phyloP scores from a whole-genome alignment of 352 stramenopile genomes.

The Phytopythium helicoides region DNA sequence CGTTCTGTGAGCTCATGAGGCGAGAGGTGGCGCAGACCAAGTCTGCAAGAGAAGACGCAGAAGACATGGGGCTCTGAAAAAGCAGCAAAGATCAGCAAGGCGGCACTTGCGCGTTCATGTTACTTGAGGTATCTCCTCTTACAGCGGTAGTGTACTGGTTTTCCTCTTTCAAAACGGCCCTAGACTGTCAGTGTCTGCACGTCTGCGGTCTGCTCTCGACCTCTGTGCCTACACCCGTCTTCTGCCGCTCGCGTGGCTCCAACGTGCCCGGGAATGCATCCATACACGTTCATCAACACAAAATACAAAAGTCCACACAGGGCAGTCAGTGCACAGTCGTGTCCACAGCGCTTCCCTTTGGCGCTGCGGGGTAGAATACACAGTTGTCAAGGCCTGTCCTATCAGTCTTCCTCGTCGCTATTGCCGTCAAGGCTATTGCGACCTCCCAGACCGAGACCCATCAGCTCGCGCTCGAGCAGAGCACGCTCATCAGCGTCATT shows the following conservation, averaged over 20 bases:
- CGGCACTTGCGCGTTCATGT: neutral
- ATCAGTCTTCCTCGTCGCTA: neutral
- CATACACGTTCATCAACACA: too few species aligned
- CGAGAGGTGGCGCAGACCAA: conserved; percentile 44
- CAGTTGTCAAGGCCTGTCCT: too few species aligned
- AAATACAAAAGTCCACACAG: too few species aligned
- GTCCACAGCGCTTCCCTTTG: too few species aligned
- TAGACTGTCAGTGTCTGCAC: too few species aligned
- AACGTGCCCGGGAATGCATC: too few species aligned
- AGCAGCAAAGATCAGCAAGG: neutral
- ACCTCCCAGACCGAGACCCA: conserved; percentile 15
- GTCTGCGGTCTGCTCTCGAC: neutral
- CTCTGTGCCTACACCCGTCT: too few species aligned
- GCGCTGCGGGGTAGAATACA: conserved; percentile 5
- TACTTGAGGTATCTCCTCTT: too few species aligned
- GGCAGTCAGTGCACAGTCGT: too few species aligned
- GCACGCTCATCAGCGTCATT: conserved; percentile 50
- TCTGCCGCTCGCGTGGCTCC: too few species aligned
- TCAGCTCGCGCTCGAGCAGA: conserved; percentile 60
- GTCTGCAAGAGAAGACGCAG: conserved; percentile 40
- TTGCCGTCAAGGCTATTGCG: neutral
- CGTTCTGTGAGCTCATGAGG: conserved; percentile 55
- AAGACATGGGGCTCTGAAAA: conserved; percentile 56
- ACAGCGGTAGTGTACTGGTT: conserved; percentile 4
- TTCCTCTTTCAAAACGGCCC: too few species aligned